Evolutionary conservation across 208 protist species (phyloP).

Genomic region (Trichomonas tenax): DNA sequence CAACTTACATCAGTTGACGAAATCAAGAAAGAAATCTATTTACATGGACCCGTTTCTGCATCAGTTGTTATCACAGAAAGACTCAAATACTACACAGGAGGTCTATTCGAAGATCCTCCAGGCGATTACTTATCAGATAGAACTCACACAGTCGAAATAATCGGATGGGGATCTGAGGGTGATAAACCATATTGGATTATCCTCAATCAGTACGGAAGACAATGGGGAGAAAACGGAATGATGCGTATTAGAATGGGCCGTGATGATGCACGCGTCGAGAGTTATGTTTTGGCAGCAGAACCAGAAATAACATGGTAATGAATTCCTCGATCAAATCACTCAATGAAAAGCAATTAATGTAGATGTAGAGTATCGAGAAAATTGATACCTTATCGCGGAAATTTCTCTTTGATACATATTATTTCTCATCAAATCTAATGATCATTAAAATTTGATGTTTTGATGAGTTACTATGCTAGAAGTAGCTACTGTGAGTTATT

Average conservation of each 20-base stretch:
- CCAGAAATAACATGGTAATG: neutral
- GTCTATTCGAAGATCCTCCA: neutral
- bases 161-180: neutral
- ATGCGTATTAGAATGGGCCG: neutral
- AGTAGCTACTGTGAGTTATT: too few species aligned
- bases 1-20: neutral
- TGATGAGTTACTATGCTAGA: too few species aligned
- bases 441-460: too few species aligned
- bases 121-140: neutral
- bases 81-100: neutral
- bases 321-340: too few species aligned
- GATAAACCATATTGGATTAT: neutral
- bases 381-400: too few species aligned
- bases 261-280: neutral
- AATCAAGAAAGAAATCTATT: neutral
- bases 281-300: neutral
- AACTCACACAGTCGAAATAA: neutral
- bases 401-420: too few species aligned
- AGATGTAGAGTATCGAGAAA: too few species aligned
- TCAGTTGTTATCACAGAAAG: neutral
- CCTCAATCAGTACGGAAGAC: neutral
- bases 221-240: conserved; percentile 9
- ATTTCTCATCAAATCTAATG: too few species aligned
- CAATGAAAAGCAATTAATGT: too few species aligned
- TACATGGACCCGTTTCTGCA: neutral